These are phyloP conservation scores for Cryptosporidium bovis DNA, from an alignment of 169 alveolate genomes.

Conservation along the genomic window DNA sequence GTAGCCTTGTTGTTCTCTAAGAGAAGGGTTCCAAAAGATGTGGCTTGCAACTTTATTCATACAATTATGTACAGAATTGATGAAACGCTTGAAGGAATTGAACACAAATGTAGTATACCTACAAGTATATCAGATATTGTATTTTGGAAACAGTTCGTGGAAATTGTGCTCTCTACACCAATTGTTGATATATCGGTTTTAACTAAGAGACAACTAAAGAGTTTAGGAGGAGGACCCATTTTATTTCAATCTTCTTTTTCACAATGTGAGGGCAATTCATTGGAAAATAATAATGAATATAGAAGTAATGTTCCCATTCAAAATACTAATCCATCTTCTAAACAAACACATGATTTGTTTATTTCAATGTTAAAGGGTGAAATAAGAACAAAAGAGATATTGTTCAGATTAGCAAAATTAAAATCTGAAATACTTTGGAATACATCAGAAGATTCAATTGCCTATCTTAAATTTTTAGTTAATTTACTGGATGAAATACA, in stretches of 20 bases:
- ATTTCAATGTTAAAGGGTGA: slow-evolving; percentile 28
- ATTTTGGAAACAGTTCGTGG: slow-evolving; percentile 63
- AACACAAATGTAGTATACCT: background rate
- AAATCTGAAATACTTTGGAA: slow-evolving; percentile 54
- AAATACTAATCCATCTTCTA: slow-evolving; percentile 7
- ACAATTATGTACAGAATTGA: slow-evolving; percentile 60
- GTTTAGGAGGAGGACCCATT: slow-evolving; percentile 60
- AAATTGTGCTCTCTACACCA: slow-evolving; percentile 37
- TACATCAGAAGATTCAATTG: slow-evolving; percentile 23
- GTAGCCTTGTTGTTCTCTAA: slow-evolving; percentile 28
- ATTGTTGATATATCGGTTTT: slow-evolving; percentile 43
- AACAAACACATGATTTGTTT: slow-evolving; percentile 19
- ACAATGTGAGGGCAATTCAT: slow-evolving; percentile 4
- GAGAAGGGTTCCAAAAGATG: slow-evolving; percentile 43
- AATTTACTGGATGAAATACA: slow-evolving; percentile 54
- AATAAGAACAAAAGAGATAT: slow-evolving; percentile 24
- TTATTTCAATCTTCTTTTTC: slow-evolving; percentile 38
- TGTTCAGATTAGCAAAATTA: slow-evolving; percentile 51
- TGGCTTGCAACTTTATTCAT: slow-evolving; percentile 23
- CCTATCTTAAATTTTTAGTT: slow-evolving; percentile 28
- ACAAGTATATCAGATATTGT: slow-evolving; percentile 30
- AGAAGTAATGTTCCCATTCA: slow-evolving; percentile 6
- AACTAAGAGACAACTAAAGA: slow-evolving; percentile 31
- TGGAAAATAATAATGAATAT: background rate
- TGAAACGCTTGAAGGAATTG: slow-evolving; percentile 22